Evolutionary conservation across 192 early-diverging fungal species (phyloP), one percentile per base, ranked within the genome.

Genomic region (Backusella psychrophila): DNA sequence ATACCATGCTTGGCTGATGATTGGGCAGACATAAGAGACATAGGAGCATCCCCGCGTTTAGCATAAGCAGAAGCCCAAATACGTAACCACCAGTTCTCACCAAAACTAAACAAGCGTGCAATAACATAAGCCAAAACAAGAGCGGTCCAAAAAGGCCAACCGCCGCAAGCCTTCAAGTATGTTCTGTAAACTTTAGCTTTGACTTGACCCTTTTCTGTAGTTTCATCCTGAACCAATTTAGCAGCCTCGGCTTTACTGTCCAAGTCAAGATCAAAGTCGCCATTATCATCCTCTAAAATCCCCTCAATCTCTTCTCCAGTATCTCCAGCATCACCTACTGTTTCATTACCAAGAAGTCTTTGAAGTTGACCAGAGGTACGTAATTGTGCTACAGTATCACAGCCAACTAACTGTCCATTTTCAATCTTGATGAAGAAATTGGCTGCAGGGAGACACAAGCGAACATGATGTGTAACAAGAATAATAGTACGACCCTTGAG

Each of bases 401-500:
- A 71, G 2, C 76, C 33, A 2, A 35, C 8, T 7, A 92, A 82
- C 0, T 83, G 79, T 26, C 90, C 91, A 15, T 85, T 80, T 5
- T 81, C 77, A 71, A 93, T 74, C 12, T 87, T 80, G 0, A 88
- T 83, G 11, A 93, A 78, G 36, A 84, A 79, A 41, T 81, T 75
- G 29, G 82, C 84, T 42, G 86, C 88, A 9, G 82, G 74, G 52
- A 92, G 78, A 53, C 90, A 91, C 26, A 88, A 77, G 3, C 87
- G 71, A 35, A 92, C 89, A 63, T 93, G 91, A 78, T 97, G 96
- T 1, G 95, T 93, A 23, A 97, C 96, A 3, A 98, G 85, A n/a
- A 98, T 78, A 21, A 90, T 79, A 3, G 96, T 98, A 12, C 94
- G 87, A 59, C 89, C 90, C 11, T 79, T 80, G 87, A 98, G 86